phyloP scores from a whole-genome alignment of 768 basidiomycete species.

The Sarcodon aspratus region DNA sequence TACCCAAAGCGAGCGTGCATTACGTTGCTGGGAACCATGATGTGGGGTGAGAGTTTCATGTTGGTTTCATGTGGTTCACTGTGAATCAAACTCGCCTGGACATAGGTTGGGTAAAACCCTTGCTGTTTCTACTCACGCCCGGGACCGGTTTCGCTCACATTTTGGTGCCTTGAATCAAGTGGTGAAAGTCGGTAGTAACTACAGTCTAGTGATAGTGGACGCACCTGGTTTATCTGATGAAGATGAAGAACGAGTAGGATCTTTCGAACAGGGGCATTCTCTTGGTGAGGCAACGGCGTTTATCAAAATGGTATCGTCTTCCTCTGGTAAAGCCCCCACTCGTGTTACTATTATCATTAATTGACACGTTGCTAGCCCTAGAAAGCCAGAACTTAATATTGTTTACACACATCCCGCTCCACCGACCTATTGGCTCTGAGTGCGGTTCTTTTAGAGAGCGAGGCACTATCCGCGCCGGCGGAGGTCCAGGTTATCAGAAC shows the following conservation, averaged over 20 bases:
- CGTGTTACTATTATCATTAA: neutral
- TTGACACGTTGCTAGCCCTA: conserved; percentile 12
- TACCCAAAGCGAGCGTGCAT: conserved; percentile 33
- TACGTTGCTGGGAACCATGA: conserved; percentile 92
- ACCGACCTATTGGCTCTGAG: conserved; percentile 47
- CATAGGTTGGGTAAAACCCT: conserved; percentile 17
- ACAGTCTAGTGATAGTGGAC: conserved; percentile 64
- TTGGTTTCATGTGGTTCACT: neutral
- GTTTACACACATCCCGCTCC: conserved; percentile 85
- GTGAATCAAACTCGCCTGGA: neutral
- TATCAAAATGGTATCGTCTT: neutral
- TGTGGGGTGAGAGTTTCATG: conserved; percentile 40
- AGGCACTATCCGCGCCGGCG: conserved; percentile 60
- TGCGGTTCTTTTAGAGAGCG: conserved; percentile 77
- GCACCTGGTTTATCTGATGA: conserved; percentile 68
- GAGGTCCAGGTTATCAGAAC: conserved; percentile 80
- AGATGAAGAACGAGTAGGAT: conserved; percentile 24
- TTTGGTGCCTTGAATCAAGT: conserved; percentile 69
- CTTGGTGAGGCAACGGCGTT: conserved; percentile 27
- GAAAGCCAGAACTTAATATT: conserved; percentile 46
- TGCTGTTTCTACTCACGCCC: conserved; percentile 13
- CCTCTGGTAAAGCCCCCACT: conserved; percentile 1
- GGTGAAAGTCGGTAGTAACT: conserved; percentile 48
- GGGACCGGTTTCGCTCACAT: conserved; percentile 51
- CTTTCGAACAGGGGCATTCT: conserved; percentile 30